phyloP scores from a whole-genome alignment of 371 early-diverging fungal species.

The Circinella umbellata region DNA sequence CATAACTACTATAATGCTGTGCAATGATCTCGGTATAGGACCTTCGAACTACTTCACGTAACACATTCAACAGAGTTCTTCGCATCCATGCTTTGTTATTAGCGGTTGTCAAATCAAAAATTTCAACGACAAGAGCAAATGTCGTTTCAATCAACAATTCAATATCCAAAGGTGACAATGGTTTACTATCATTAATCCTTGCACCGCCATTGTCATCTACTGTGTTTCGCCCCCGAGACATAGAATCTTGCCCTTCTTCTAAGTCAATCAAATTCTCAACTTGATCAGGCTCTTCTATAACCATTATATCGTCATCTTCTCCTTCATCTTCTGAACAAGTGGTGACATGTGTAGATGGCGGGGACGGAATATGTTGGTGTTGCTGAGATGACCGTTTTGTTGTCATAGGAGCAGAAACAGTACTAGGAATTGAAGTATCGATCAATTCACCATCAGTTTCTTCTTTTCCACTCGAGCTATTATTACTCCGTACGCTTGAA shows the following conservation, averaged over 20 bases:
- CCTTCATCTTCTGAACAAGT: conserved; percentile 14
- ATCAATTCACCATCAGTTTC: neutral
- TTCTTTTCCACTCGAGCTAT: conserved; percentile 15
- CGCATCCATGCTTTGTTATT: conserved; percentile 56
- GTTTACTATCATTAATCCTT: conserved; percentile 14
- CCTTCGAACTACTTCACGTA: conserved; percentile 52
- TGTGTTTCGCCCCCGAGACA: neutral
- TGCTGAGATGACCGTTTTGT: conserved; percentile 3
- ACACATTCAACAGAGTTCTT: conserved; percentile 42
- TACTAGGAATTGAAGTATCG: too few species aligned
- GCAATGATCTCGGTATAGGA: conserved; percentile 50
- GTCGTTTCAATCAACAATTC: conserved; percentile 56
- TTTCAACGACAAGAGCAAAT: conserved; percentile 49
- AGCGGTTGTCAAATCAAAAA: conserved; percentile 49
- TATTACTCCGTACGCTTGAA: conserved; percentile 23
- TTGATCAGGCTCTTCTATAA: neutral
- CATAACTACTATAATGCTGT: conserved; percentile 42
- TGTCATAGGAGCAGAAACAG: neutral
- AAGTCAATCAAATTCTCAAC: neutral
- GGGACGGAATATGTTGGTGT: conserved; percentile 5
- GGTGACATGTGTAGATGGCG: conserved; percentile 1
- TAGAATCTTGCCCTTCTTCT: conserved; percentile 1
- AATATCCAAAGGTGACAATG: conserved; percentile 43
- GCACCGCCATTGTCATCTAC: neutral
- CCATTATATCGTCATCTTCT: conserved; percentile 8